Percentiles rank a stretch among this genome's conserved stretches.
Evolutionary conservation across 2,329 filamentous ascomycete species (phyloP).

Genomic region (Pyricularia pennisetigena): DNA sequence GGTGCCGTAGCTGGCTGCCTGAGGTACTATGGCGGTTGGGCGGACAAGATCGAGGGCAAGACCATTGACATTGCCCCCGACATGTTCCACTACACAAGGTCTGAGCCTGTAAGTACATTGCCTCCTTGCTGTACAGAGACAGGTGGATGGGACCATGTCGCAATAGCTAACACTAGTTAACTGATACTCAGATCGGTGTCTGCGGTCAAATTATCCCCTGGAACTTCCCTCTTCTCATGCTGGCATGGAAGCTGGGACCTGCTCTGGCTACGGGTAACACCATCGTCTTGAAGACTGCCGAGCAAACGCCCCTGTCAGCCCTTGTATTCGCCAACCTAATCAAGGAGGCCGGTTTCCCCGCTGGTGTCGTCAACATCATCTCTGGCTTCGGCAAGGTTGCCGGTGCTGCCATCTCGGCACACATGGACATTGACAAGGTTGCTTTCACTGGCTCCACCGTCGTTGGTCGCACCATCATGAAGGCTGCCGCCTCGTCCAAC

Average conservation of each 20-base stretch:
- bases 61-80: slow-evolving; percentile 70
- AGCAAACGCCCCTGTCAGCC: slow-evolving; percentile 65
- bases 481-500: slow-evolving; percentile 67
- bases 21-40: slow-evolving; percentile 84
- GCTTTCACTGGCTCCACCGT: slow-evolving; percentile 73
- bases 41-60: slow-evolving; percentile 86
- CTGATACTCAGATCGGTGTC: slow-evolving; percentile 47
- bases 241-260: slow-evolving; percentile 72
- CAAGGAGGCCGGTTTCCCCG: slow-evolving; percentile 70
- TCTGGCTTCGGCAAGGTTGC: slow-evolving; percentile 72
- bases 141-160: neutral
- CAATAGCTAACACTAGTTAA: neutral
- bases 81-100: slow-evolving; percentile 75
- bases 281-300: slow-evolving; percentile 64
- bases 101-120: slow-evolving; percentile 52
- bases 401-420: slow-evolving; percentile 63
- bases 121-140: neutral
- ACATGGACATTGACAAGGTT: slow-evolving; percentile 78
- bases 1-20: slow-evolving; percentile 57
- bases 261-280: slow-evolving; percentile 65
- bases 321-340: slow-evolving; percentile 55
- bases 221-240: slow-evolving; percentile 81
- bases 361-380: slow-evolving; percentile 68
- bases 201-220: slow-evolving; percentile 85
- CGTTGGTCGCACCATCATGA: slow-evolving; percentile 69